Percentiles rank a stretch among this genome's conserved stretches.
These are phyloP conservation scores for Tausonia pullulans DNA, from an alignment of 1,284 basidiomycete genomes.

Conservation along the genomic window DNA sequence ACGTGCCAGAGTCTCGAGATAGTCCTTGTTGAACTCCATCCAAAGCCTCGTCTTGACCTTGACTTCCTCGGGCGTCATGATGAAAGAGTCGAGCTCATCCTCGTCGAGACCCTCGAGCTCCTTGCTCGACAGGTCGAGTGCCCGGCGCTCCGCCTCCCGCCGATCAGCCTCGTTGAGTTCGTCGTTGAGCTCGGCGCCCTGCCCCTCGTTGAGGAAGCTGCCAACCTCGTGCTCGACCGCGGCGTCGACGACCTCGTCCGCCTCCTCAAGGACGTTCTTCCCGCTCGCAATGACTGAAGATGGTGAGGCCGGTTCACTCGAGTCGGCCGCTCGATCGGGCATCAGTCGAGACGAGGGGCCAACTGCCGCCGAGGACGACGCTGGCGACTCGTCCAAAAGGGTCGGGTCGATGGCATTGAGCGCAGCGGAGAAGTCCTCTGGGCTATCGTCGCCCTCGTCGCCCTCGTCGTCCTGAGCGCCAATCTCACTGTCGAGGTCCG, in stretches of 20 bases:
- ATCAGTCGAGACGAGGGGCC: constrained; percentile 17
- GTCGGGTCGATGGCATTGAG: constrained; percentile 30
- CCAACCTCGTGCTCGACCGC: constrained; percentile 1
- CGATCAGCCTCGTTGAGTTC: constrained; percentile 21
- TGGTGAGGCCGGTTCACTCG: too few relatives aligned
- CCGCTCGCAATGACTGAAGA: not conserved
- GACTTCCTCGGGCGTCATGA: constrained; percentile 75
- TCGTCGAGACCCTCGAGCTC: constrained; percentile 69
- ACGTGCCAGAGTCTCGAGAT: constrained; percentile 81
- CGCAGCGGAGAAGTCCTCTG: constrained; percentile 47
- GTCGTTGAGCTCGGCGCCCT: constrained; percentile 15
- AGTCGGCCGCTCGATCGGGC: not conserved
- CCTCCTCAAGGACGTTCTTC: not conserved
- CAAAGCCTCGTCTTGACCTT: constrained; percentile 86
- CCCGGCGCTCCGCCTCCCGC: constrained; percentile 14
- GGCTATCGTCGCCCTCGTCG: constrained; percentile 22
- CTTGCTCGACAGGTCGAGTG: constrained; percentile 7
- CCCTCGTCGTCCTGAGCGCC: constrained; percentile 31
- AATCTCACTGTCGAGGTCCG: constrained; percentile 5
- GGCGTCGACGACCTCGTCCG: not conserved
- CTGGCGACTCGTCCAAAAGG: constrained; percentile 15
- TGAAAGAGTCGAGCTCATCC: constrained; percentile 76
- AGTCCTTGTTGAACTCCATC: constrained; percentile 92
- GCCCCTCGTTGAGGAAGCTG: constrained; percentile 3
- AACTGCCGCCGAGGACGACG: constrained; percentile 19